phyloP scores from a whole-genome alignment of 2,329 filamentous ascomycete species.

The Neoarthrinium moseri region DNA sequence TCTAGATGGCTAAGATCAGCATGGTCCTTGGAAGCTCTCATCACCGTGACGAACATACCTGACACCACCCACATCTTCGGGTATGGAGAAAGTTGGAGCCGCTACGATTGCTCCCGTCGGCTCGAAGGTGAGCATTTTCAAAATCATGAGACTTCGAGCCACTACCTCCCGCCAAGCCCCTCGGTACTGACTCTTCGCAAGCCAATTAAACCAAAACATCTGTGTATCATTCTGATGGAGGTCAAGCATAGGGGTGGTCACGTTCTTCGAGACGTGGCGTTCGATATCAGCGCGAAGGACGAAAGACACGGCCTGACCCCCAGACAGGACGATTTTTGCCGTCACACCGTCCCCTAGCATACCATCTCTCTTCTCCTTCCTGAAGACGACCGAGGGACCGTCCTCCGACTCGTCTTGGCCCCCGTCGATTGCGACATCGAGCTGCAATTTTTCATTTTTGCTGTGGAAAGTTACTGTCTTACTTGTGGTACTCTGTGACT shows the following conservation, averaged over 20 bases:
- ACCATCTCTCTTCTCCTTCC: slow-evolving; percentile 47
- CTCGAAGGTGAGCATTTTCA: slow-evolving; percentile 77
- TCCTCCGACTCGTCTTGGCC: slow-evolving; percentile 45
- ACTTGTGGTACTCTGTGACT: slow-evolving; percentile 40
- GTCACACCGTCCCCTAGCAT: slow-evolving; percentile 63
- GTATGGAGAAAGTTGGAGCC: slow-evolving; percentile 74
- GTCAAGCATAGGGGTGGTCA: slow-evolving; percentile 59
- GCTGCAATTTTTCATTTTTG: slow-evolving; percentile 57
- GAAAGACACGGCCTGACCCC: slow-evolving; percentile 69
- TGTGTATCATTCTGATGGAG: slow-evolving; percentile 68
- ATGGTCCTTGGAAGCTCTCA: no score
- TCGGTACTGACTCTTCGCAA: slow-evolving; percentile 67
- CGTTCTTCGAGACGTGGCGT: slow-evolving; percentile 54
- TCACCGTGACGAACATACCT: no score
- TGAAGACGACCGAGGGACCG: slow-evolving; percentile 55
- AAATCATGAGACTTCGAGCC: slow-evolving; percentile 66
- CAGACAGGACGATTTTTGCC: slow-evolving; percentile 56
- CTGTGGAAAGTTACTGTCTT: slow-evolving; percentile 65
- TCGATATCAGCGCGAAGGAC: slow-evolving; percentile 63
- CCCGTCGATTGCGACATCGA: slow-evolving; percentile 66
- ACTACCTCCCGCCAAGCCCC: slow-evolving; percentile 74
- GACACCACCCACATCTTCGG: slow-evolving; percentile 68
- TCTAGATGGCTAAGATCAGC: no score
- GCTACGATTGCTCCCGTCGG: slow-evolving; percentile 77
- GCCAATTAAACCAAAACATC: slow-evolving; percentile 72